Base-by-base conservation (phyloP, 2,329 filamentous ascomycete genomes). In the Phaeosphaeria sp. region DNA sequence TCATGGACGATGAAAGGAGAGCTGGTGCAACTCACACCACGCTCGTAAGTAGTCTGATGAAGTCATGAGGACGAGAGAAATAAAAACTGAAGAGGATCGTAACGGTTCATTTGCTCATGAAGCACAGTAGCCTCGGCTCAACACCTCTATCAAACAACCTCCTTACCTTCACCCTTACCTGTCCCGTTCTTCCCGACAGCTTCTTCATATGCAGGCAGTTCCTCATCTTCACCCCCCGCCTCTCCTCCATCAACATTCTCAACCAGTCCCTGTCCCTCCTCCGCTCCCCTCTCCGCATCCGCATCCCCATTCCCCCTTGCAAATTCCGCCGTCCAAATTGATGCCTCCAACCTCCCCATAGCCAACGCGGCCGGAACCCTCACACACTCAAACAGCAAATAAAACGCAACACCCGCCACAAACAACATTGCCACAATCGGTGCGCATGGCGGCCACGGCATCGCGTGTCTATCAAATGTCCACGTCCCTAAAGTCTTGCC, bases 211-310 rank as follows among this genome's bases (percentile, higher is more conserved):
- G 52, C 46, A 17, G 56, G 54, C 30, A 43, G 48, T 5, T 47
- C 52, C 13, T 51, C 17, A 11, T 44, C 11, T 22, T 22, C 49
- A 10, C 55, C 54, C 18, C 62, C 58, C n/a, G n/a, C n/a, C 1
- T 47, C 55, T 1, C 46, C 47, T 10, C 53, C 56, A 41, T 61
- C 63, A 10, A 57, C 23, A 49, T 59, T 25, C 18, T 52, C 57
- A 18, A 66, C 50, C 23, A 67, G 52, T 7, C 55, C 30, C 46
- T 22, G 56, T 42, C 43, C 47, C 46, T 63, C 66, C 13, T 60
- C 42, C 1, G 18, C 42, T 7, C 18, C 1, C 42, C n/a, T 43
- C 41, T 43, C 42, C 42, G 21, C 17, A 25, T 50, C 49, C 52
- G 52, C 33, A 41, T 49, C 0, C 23, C 46, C 48, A 22, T 47